A percentile compares a stretch with the other conserved stretches of the same genome.
phyloP scores from a whole-genome alignment of 768 basidiomycete species.

The Boletellus emodensis region DNA sequence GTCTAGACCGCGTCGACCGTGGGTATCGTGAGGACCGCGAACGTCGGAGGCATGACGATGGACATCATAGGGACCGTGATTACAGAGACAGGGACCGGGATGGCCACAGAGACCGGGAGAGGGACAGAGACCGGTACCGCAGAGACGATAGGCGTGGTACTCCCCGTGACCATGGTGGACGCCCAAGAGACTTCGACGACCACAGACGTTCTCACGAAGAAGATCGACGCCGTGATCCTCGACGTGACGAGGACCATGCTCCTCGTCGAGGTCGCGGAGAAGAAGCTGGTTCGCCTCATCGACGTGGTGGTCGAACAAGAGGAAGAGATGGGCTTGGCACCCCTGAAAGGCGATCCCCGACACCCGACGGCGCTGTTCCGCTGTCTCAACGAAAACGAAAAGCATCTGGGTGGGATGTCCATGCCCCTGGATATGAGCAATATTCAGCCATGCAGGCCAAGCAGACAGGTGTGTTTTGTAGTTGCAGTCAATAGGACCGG shows the following conservation, averaged over 20 bases:
- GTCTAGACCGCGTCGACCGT: slow-evolving; percentile 44
- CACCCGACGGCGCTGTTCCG: slow-evolving; percentile 78
- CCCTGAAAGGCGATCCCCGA: slow-evolving; percentile 82
- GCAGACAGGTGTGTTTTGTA: slow-evolving; percentile 69
- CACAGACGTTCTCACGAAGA: slow-evolving; percentile 43
- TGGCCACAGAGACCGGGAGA: slow-evolving; percentile 24
- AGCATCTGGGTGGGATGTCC: slow-evolving; percentile 94
- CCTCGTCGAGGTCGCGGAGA: slow-evolving; percentile 34
- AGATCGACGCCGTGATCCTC: slow-evolving; percentile 47
- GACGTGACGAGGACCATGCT: slow-evolving; percentile 40
- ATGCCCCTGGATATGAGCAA: slow-evolving; percentile 92
- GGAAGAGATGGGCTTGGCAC: slow-evolving; percentile 51
- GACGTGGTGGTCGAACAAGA: slow-evolving; percentile 47
- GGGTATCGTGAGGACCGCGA: slow-evolving; percentile 64
- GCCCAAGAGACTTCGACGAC: slow-evolving; percentile 46
- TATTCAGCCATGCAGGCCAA: slow-evolving; percentile 97
- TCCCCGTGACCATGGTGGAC: slow-evolving; percentile 44
- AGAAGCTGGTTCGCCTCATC: slow-evolving; percentile 36
- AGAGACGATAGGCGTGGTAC: slow-evolving; percentile 50
- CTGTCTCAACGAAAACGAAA: slow-evolving; percentile 84
- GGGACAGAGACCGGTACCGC: slow-evolving; percentile 38
- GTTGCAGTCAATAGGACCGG: background rate
- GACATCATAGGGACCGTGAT: slow-evolving; percentile 51
- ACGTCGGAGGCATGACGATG: slow-evolving; percentile 59
- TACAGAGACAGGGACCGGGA: slow-evolving; percentile 41